These are phyloP conservation scores for Penicillium sp. DNA, from an alignment of 2,329 filamentous ascomycete species.

Conservation along the genomic window DNA sequence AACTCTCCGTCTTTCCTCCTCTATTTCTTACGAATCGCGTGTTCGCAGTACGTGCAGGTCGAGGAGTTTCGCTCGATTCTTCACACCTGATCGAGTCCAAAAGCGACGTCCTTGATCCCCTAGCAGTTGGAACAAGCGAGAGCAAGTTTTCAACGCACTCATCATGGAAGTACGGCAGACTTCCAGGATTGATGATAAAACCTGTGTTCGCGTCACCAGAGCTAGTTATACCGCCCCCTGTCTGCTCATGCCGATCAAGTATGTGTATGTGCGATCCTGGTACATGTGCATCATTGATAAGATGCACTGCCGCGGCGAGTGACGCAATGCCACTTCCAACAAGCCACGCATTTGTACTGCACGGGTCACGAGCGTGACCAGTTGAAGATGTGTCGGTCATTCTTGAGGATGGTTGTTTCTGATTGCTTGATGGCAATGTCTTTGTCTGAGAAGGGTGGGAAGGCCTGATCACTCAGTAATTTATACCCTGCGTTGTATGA, in stretches of 20 bases:
- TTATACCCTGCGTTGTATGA: neutral
- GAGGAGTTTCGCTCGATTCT: neutral
- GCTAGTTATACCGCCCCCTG: neutral
- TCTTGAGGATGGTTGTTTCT: neutral
- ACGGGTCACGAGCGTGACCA: neutral
- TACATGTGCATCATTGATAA: neutral
- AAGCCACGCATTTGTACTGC: neutral
- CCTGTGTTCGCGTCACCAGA: neutral
- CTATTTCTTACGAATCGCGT: neutral
- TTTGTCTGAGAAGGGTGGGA: neutral
- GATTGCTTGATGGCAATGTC: neutral
- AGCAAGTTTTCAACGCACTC: neutral
- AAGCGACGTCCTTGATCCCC: neutral
- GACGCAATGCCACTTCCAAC: neutral
- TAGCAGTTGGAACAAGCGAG: neutral
- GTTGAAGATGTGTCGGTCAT: neutral
- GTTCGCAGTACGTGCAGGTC: neutral
- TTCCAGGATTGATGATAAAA: neutral
- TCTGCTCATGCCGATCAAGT: neutral
- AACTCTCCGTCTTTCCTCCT: neutral
- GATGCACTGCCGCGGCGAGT: neutral
- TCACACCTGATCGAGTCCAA: neutral
- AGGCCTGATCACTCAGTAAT: neutral
- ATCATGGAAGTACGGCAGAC: neutral
- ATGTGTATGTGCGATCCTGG: neutral